Evolutionary conservation across 352 stramenopile genomes (phyloP).

Genomic region (Phytophthora tubulina): DNA sequence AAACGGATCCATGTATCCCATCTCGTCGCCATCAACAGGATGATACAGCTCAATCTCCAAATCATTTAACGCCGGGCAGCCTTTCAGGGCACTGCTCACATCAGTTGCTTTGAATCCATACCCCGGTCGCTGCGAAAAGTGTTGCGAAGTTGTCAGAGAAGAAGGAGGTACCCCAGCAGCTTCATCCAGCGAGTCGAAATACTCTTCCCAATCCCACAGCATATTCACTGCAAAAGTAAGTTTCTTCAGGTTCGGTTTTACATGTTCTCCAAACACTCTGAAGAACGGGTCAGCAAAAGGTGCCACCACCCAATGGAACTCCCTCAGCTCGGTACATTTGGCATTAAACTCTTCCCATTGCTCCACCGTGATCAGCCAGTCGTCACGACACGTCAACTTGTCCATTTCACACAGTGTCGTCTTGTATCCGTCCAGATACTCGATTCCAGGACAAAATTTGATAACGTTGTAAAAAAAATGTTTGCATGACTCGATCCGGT

Average conservation of each 20-base stretch:
- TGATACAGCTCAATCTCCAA: constrained; percentile 56
- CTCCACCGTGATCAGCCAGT: constrained; percentile 38
- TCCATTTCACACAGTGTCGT: constrained; percentile 45
- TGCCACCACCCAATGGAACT: constrained; percentile 54
- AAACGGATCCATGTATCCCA: constrained; percentile 39
- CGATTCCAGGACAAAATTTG: constrained; percentile 38
- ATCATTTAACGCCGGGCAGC: constrained; percentile 47
- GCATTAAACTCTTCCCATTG: constrained; percentile 52
- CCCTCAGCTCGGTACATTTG: constrained; percentile 41
- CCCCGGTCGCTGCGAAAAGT: constrained; percentile 10
- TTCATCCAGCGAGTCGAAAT: constrained; percentile 39
- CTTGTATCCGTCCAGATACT: constrained; percentile 54
- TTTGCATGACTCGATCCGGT: constrained; percentile 30
- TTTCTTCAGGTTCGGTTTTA: constrained; percentile 45
- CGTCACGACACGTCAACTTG: constrained; percentile 40
- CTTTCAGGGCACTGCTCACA: constrained; percentile 38
- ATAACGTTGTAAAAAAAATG: constrained; percentile 43
- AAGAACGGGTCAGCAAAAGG: constrained; percentile 57
- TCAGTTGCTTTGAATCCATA: constrained; percentile 43
- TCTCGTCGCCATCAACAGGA: constrained; percentile 29
- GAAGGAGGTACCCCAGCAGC: constrained; percentile 5
- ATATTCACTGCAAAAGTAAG: constrained; percentile 52
- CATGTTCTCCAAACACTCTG: constrained; percentile 42
- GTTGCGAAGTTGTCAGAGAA: background rate
- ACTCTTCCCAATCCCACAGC: constrained; percentile 51